Evolutionary conservation across 768 basidiomycete species (phyloP).

Genomic region (Amanita muscaria): DNA sequence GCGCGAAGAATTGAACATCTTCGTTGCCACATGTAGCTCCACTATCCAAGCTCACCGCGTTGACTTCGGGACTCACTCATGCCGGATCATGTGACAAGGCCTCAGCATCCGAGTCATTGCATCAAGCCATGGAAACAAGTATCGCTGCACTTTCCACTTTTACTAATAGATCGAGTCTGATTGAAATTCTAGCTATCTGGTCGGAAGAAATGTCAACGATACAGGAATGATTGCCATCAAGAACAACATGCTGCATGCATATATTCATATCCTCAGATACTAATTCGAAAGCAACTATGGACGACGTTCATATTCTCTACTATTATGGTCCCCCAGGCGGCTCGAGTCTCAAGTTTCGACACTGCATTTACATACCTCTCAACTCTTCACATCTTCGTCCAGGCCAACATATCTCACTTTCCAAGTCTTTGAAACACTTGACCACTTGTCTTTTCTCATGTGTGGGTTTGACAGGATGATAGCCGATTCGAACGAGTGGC

Average conservation of each 20-base stretch:
- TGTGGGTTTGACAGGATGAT: slow-evolving; percentile 73
- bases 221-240: slow-evolving; percentile 16
- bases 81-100: slow-evolving; percentile 27
- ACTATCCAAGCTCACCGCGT: slow-evolving; percentile 28
- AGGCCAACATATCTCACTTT: slow-evolving; percentile 37
- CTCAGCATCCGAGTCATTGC: slow-evolving; percentile 18
- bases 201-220: slow-evolving; percentile 24
- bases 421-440: slow-evolving; percentile 46
- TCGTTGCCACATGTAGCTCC: slow-evolving; percentile 16
- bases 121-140: slow-evolving; percentile 23
- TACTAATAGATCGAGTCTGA: slow-evolving; percentile 33
- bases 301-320: slow-evolving; percentile 64
- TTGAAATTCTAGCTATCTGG: slow-evolving; percentile 37
- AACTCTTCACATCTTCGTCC: slow-evolving; percentile 12
- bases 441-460: slow-evolving; percentile 66
- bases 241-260: slow-evolving; percentile 2
- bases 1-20: slow-evolving; percentile 20
- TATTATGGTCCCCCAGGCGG: slow-evolving; percentile 59
- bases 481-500: slow-evolving; percentile 47
- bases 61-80: slow-evolving; percentile 25
- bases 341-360: no score
- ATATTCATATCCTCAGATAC: slow-evolving; percentile 22
- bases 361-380: slow-evolving; percentile 43
- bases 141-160: slow-evolving; percentile 24
- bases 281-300: slow-evolving; percentile 52